These are phyloP conservation scores for Cucurbita ficifolia DNA, from an alignment of 306 rosid genomes.

Conservation along the genomic window DNA sequence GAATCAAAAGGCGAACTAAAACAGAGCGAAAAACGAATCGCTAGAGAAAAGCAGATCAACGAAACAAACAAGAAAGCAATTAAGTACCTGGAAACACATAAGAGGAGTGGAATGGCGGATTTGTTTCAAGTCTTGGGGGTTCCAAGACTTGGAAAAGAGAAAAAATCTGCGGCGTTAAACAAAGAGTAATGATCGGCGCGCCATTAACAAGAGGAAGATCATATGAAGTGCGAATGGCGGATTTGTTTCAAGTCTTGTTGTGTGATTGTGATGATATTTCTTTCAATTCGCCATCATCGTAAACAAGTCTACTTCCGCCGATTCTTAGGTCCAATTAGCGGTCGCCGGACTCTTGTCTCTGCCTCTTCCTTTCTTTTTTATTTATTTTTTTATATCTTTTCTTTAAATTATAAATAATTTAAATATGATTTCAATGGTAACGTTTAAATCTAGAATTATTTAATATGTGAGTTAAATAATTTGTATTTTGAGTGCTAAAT, in stretches of 20 bases:
- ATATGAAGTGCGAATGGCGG: background rate
- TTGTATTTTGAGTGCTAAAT: no score
- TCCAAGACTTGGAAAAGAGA: background rate
- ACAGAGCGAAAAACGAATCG: background rate
- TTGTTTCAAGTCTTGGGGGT: background rate
- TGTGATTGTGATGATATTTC: background rate
- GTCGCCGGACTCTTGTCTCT: constrained; percentile 5
- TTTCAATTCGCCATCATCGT: background rate
- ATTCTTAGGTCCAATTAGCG: constrained; percentile 3
- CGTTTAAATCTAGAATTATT: no score
- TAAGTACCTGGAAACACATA: background rate
- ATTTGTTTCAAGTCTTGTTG: no score
- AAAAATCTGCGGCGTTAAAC: background rate
- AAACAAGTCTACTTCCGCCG: background rate
- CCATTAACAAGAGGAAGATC: background rate
- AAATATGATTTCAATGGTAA: no score
- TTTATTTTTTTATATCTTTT: background rate
- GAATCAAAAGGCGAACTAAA: background rate
- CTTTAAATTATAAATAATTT: background rate
- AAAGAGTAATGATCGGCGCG: background rate
- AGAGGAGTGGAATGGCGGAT: background rate
- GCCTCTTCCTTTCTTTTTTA: background rate
- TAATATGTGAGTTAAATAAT: no score
- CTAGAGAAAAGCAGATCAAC: background rate
- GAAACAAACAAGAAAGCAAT: background rate